A percentile compares a stretch with the other conserved stretches of the same genome.
Evolutionary conservation across 371 early-diverging fungal genomes (phyloP).

Genomic region (Rhizopus arrhizus): DNA sequence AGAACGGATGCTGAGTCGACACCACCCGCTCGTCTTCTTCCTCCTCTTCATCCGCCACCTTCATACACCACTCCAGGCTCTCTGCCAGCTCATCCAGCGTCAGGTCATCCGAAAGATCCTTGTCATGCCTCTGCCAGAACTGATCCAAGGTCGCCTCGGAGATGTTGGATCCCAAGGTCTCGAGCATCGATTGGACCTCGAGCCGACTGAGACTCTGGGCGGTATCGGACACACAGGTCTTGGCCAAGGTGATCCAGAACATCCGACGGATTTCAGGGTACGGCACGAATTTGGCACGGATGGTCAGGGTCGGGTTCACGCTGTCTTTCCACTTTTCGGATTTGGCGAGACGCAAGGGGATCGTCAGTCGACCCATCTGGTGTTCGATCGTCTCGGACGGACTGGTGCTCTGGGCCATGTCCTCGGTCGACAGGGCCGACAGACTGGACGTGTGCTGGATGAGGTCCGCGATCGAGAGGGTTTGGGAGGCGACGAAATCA

Average conservation of each 20-base stretch:
- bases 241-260: conserved; percentile 75
- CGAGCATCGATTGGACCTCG: conserved; percentile 76
- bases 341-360: conserved; percentile 43
- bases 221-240: conserved; percentile 64
- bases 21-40: conserved; percentile 29
- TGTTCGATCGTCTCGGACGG: conserved; percentile 45
- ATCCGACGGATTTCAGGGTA: conserved; percentile 67
- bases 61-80: conserved; percentile 61
- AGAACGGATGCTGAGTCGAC: conserved; percentile 10
- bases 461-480: conserved; percentile 47
- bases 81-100: conserved; percentile 67
- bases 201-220: conserved; percentile 58
- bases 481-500: conserved; percentile 68
- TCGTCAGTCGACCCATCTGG: conserved; percentile 45
- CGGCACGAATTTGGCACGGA: conserved; percentile 68
- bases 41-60: conserved; percentile 16
- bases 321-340: conserved; percentile 42
- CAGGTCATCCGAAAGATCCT: conserved; percentile 65
- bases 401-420: not conserved
- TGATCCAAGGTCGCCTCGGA: conserved; percentile 66
- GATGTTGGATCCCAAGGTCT: conserved; percentile 73
- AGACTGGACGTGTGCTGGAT: conserved; percentile 24
- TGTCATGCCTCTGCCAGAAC: conserved; percentile 63
- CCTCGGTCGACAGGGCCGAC: not conserved
- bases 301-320: conserved; percentile 46